Conservation (phyloP, 192 early-diverging fungal genomes). For the Mycoemilia scoparia region DNA sequence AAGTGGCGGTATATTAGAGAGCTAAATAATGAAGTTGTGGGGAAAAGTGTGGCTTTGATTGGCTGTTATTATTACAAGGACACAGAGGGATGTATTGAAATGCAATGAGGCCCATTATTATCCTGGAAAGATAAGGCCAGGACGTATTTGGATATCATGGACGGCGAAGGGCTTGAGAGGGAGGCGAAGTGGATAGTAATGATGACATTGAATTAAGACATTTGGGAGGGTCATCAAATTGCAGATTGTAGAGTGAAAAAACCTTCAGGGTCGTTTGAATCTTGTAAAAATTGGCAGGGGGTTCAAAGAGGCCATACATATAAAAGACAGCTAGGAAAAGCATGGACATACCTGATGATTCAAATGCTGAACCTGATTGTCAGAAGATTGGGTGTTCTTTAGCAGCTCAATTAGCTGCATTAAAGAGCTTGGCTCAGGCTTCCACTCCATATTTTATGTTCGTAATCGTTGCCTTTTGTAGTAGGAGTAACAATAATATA, state of each 20-base stretch:
- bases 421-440: conserved; percentile 61
- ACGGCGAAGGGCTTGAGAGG: no score
- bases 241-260: no score
- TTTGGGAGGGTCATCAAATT: no score
- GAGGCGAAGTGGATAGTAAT: no score
- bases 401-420: conserved; percentile 57
- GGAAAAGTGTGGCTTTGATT: neutral
- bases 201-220: no score
- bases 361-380: conserved; percentile 46
- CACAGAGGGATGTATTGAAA: conserved; percentile 1
- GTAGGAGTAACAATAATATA: no score
- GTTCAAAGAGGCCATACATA: neutral
- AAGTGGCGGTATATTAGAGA: neutral
- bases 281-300: no score
- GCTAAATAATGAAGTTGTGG: neutral
- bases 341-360: conserved; percentile 60
- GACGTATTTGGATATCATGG: conserved; percentile 1
- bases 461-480: no score
- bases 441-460: conserved; percentile 62
- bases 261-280: no score
- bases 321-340: no score
- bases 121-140: neutral
- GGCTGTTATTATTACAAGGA: neutral
- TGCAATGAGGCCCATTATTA: conserved; percentile 1
- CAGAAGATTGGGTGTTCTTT: conserved; percentile 48